phyloP scores from a whole-genome alignment of 331 rosid genomes.

The Quercus tomentella region DNA sequence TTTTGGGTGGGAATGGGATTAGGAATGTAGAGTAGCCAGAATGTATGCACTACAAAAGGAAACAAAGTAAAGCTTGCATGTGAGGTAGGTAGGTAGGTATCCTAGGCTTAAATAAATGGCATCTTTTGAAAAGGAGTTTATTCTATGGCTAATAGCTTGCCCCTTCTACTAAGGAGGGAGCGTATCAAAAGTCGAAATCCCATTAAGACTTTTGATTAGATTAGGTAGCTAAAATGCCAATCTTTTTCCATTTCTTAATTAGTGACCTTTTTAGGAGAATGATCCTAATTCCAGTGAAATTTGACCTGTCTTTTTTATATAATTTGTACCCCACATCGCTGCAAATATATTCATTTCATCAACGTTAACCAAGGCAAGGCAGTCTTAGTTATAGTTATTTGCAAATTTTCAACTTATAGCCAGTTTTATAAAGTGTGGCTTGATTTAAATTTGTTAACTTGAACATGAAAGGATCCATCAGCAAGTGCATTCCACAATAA shows the following conservation, averaged over 20 bases:
- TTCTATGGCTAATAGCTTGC: background rate
- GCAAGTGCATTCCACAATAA: no score
- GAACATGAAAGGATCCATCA: no score
- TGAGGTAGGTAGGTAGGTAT: slow-evolving; percentile 9
- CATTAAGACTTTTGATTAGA: background rate
- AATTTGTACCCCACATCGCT: background rate
- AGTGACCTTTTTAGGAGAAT: slow-evolving; percentile 1
- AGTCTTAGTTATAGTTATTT: no score
- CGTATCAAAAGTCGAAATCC: background rate
- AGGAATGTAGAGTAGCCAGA: slow-evolving; percentile 4
- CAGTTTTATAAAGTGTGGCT: no score
- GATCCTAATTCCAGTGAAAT: background rate
- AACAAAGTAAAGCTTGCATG: slow-evolving; percentile 15
- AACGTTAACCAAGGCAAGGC: no score
- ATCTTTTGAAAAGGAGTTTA: slow-evolving; percentile 20
- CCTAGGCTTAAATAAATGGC: slow-evolving; percentile 30
- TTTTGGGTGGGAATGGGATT: slow-evolving; percentile 1
- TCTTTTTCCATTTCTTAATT: background rate
- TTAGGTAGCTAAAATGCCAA: background rate
- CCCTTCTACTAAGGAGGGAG: background rate
- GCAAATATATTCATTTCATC: no score
- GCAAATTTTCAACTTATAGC: no score
- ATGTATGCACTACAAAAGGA: slow-evolving; percentile 21
- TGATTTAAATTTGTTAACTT: no score
- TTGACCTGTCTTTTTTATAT: background rate